These are phyloP conservation scores for Rhizoclosmatium sp. DNA, from an alignment of 192 early-diverging fungal species.

Conservation along the genomic window DNA sequence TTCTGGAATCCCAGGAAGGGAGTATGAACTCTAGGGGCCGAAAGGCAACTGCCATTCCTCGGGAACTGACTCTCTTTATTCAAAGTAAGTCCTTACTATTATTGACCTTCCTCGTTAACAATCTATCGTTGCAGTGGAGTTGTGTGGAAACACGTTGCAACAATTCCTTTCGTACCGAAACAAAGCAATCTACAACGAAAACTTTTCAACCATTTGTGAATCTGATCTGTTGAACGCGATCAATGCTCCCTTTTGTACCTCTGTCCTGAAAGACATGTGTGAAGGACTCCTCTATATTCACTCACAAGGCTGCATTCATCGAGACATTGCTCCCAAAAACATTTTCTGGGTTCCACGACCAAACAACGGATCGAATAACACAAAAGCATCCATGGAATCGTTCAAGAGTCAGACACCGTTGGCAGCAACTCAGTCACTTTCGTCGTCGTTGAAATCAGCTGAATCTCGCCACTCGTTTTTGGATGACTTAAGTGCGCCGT, in stretches of 20 bases:
- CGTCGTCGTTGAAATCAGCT: slow-evolving; percentile 3
- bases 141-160: slow-evolving; percentile 71
- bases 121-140: slow-evolving; percentile 69
- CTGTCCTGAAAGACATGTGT: slow-evolving; percentile 76
- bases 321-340: slow-evolving; percentile 56
- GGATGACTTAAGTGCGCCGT: slow-evolving; percentile 2
- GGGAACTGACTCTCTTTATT: slow-evolving; percentile 53
- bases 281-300: slow-evolving; percentile 83
- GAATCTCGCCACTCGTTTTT: slow-evolving; percentile 34
- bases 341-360: slow-evolving; percentile 43
- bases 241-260: slow-evolving; percentile 51
- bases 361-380: background rate
- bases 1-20: no score
- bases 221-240: slow-evolving; percentile 58
- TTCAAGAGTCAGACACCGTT: background rate
- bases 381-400: background rate
- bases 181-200: slow-evolving; percentile 21
- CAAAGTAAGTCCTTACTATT: slow-evolving; percentile 42
- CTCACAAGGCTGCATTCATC: slow-evolving; percentile 73
- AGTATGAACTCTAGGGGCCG: no score
- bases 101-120: no score
- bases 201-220: slow-evolving; percentile 1
- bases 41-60: background rate
- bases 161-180: slow-evolving; percentile 61
- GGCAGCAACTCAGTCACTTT: background rate